Percentiles rank a stretch among this genome's conserved stretches.
Conservation (phyloP, 2,329 filamentous ascomycete species). For the Hypoxylon sp. region DNA sequence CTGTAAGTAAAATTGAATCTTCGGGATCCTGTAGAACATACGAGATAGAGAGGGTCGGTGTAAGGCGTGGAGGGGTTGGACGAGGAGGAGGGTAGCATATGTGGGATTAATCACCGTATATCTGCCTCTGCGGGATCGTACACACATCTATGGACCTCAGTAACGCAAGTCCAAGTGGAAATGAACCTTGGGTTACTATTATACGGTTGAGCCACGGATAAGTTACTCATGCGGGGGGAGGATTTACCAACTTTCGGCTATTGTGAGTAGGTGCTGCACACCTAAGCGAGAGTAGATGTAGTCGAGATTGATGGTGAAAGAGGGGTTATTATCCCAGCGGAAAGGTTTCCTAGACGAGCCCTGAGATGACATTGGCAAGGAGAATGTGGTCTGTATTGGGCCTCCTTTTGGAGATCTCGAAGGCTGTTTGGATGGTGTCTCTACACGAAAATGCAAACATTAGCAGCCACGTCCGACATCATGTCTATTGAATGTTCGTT, state of each 20-base stretch:
- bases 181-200: slow-evolving; percentile 38
- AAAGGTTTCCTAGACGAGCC: slow-evolving; percentile 15
- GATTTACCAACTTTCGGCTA: slow-evolving; percentile 43
- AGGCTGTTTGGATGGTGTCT: slow-evolving; percentile 1
- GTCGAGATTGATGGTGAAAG: slow-evolving; percentile 35
- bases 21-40: slow-evolving; percentile 4
- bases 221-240: slow-evolving; percentile 38
- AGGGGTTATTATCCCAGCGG: slow-evolving; percentile 36
- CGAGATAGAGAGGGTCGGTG: slow-evolving; percentile 15
- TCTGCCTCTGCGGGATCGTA: slow-evolving; percentile 13
- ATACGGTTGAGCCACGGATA: slow-evolving; percentile 39
- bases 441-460: slow-evolving; percentile 8
- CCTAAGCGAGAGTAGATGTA: slow-evolving; percentile 36
- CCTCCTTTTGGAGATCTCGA: neutral
- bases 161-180: slow-evolving; percentile 29
- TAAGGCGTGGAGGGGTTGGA: slow-evolving; percentile 3
- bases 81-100: slow-evolving; percentile 18
- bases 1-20: slow-evolving; percentile 24
- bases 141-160: slow-evolving; percentile 22
- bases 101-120: slow-evolving; percentile 13
- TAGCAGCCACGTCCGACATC: slow-evolving; percentile 5
- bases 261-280: slow-evolving; percentile 35
- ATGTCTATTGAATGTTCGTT: slow-evolving; percentile 8
- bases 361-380: slow-evolving; percentile 15
- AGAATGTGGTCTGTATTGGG: slow-evolving; percentile 21